Conservation (phyloP, 2,329 filamentous ascomycete species). For the Phyllachora maydis region DNA sequence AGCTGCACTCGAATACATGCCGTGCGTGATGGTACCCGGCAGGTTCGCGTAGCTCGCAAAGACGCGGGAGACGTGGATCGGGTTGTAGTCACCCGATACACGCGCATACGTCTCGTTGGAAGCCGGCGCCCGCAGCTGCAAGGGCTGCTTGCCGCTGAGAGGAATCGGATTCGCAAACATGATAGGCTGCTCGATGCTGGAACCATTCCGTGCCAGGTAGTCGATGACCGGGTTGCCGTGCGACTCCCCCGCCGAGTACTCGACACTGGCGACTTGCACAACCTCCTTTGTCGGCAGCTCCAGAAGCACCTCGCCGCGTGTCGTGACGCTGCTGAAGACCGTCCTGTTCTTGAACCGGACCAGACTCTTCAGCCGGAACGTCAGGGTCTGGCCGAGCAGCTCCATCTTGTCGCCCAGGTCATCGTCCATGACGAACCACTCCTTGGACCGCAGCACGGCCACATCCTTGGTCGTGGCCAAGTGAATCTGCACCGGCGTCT, state of each 20-base stretch:
- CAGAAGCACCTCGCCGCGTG: slow-evolving; percentile 75
- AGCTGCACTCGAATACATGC: slow-evolving; percentile 97
- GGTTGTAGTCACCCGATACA: slow-evolving; percentile 96
- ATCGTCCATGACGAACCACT: slow-evolving; percentile 83
- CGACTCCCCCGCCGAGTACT: slow-evolving; percentile 79
- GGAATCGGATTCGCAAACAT: slow-evolving; percentile 97
- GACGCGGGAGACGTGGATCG: slow-evolving; percentile 92
- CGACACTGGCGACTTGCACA: slow-evolving; percentile 90
- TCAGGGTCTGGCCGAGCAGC: slow-evolving; percentile 79
- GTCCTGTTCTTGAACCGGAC: slow-evolving; percentile 89
- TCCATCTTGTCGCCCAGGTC: slow-evolving; percentile 46
- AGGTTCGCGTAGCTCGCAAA: slow-evolving; percentile 93
- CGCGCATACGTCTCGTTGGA: slow-evolving; percentile 97
- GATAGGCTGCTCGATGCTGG: slow-evolving; percentile 85
- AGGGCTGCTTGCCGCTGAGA: slow-evolving; percentile 74
- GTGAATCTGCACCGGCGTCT: slow-evolving; percentile 87
- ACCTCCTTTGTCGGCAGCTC: slow-evolving; percentile 94
- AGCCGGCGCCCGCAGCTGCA: slow-evolving; percentile 74
- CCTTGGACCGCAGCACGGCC: slow-evolving; percentile 83
- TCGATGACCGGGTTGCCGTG: slow-evolving; percentile 95
- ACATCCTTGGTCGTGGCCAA: slow-evolving; percentile 78
- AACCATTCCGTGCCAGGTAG: slow-evolving; percentile 80
- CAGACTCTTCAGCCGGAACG: slow-evolving; percentile 85
- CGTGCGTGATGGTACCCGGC: slow-evolving; percentile 92
- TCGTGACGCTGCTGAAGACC: slow-evolving; percentile 81